Conservation (phyloP, 495 filamentous ascomycete species). For the Opeltia flavorubescens region DNA sequence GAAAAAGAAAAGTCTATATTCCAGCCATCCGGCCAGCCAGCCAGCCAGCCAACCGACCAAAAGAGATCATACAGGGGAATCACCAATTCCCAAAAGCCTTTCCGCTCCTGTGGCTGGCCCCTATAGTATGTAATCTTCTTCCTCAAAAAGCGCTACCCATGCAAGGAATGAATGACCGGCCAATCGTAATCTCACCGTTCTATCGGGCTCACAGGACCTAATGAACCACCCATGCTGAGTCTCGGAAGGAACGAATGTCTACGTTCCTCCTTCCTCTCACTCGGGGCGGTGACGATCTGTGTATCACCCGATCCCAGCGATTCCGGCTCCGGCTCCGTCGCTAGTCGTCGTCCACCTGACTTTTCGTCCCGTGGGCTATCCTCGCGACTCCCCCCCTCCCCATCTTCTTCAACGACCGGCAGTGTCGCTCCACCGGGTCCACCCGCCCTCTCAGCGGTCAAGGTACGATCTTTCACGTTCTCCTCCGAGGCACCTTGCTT, state of each 20-base stretch:
- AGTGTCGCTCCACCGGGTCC: constrained; percentile 50
- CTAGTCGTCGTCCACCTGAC: too few species aligned
- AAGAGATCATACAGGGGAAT: too few species aligned
- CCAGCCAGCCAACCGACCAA: neutral
- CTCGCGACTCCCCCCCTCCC: constrained; percentile 55
- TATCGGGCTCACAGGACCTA: neutral
- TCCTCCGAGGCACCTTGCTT: constrained; percentile 38
- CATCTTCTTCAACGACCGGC: constrained; percentile 87
- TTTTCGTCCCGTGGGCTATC: constrained; percentile 12
- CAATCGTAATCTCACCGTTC: neutral
- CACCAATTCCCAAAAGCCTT: too few species aligned
- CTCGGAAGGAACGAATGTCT: neutral
- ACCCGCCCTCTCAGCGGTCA: constrained; percentile 39
- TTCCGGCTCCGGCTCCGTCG: too few species aligned
- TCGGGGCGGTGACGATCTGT: neutral
- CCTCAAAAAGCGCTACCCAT: too few species aligned
- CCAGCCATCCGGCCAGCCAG: neutral
- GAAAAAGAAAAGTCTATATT: neutral
- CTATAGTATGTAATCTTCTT: too few species aligned
- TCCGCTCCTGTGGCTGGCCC: too few species aligned
- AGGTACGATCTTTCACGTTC: constrained; percentile 32
- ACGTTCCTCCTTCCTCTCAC: neutral
- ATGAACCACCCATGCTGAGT: neutral
- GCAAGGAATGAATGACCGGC: too few species aligned
- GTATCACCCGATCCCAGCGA: neutral